phyloP scores from a whole-genome alignment of 768 basidiomycete species.

The Crassisporium funariophilum region DNA sequence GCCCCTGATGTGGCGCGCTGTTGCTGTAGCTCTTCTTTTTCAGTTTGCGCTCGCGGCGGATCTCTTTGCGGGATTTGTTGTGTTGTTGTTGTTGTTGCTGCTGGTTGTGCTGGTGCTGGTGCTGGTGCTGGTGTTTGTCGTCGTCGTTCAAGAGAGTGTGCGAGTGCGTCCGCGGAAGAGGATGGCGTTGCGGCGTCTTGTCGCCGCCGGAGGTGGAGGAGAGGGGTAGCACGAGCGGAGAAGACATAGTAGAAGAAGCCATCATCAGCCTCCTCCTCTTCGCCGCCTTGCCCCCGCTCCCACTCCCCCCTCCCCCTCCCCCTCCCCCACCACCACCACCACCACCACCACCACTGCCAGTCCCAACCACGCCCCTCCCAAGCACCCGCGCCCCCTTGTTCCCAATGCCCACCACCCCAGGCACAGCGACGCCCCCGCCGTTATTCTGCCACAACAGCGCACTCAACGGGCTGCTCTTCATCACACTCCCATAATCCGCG shows the following conservation, averaged over 20 bases:
- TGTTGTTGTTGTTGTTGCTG: slow-evolving; percentile 40
- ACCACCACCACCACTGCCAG: too few relatives aligned
- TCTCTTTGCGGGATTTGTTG: slow-evolving; percentile 63
- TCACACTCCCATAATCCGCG: slow-evolving; percentile 48
- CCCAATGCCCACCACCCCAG: too few relatives aligned
- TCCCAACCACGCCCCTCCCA: too few relatives aligned
- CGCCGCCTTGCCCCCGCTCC: slow-evolving; percentile 26
- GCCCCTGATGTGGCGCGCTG: too few relatives aligned
- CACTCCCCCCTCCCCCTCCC: slow-evolving; percentile 4
- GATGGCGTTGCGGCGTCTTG: slow-evolving; percentile 1
- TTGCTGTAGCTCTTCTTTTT: too few relatives aligned
- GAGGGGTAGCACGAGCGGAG: slow-evolving; percentile 41
- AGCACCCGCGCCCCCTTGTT: too few relatives aligned
- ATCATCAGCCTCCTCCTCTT: slow-evolving; percentile 29
- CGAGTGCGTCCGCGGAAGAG: slow-evolving; percentile 21
- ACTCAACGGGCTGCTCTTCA: slow-evolving; percentile 58
- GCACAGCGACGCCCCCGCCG: too few relatives aligned
- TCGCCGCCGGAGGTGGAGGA: slow-evolving; percentile 38
- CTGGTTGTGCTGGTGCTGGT: slow-evolving; percentile 14
- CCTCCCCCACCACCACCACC: slow-evolving; percentile 2
- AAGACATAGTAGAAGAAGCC: slow-evolving; percentile 28
- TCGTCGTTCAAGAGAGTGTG: slow-evolving; percentile 28
- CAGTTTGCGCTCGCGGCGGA: slow-evolving; percentile 68
- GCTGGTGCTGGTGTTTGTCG: slow-evolving; percentile 25
- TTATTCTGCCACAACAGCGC: slow-evolving; percentile 55